Conservation (phyloP, 192 early-diverging fungal genomes). For the Backusella morwellensis region DNA sequence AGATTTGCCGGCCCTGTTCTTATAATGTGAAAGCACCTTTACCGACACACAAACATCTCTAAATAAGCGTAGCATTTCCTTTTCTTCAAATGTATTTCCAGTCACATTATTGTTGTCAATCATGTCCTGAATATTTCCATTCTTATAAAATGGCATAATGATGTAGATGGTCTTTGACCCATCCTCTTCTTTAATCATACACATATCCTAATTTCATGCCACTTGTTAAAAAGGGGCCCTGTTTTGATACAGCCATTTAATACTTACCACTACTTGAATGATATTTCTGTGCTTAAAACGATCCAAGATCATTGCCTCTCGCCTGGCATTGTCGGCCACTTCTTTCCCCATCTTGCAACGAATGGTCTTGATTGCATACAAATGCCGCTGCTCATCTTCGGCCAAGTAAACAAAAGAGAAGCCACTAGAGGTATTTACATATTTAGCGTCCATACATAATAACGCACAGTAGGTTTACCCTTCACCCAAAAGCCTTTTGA, state of each 20-base stretch:
- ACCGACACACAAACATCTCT: conserved; percentile 58
- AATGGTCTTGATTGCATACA: conserved; percentile 67
- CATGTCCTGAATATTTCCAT: conserved; percentile 56
- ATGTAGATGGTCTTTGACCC: conserved; percentile 57
- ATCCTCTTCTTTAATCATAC: conserved; percentile 48
- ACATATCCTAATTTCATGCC: conserved; percentile 44
- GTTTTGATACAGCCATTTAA: neutral
- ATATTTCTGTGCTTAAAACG: conserved; percentile 62
- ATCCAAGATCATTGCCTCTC: conserved; percentile 63
- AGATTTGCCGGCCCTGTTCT: conserved; percentile 9
- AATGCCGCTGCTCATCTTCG: conserved; percentile 40
- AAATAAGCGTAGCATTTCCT: conserved; percentile 57
- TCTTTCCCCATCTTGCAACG: conserved; percentile 58
- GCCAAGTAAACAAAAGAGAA: conserved; percentile 67
- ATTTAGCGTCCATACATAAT: neutral
- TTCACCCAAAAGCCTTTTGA: conserved; percentile 60
- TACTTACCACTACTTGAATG: conserved; percentile 54
- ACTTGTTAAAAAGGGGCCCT: neutral
- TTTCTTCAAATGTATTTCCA: conserved; percentile 47
- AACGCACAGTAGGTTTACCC: conserved; percentile 36
- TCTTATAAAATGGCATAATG: conserved; percentile 64
- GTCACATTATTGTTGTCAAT: conserved; percentile 48
- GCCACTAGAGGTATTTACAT: conserved; percentile 39
- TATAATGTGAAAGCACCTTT: conserved; percentile 51
- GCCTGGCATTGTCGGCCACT: conserved; percentile 55